Evolutionary conservation across 257 asterid species (phyloP), one percentile per base, ranked within the genome.

Genomic region (Hygrophila difformis): DNA sequence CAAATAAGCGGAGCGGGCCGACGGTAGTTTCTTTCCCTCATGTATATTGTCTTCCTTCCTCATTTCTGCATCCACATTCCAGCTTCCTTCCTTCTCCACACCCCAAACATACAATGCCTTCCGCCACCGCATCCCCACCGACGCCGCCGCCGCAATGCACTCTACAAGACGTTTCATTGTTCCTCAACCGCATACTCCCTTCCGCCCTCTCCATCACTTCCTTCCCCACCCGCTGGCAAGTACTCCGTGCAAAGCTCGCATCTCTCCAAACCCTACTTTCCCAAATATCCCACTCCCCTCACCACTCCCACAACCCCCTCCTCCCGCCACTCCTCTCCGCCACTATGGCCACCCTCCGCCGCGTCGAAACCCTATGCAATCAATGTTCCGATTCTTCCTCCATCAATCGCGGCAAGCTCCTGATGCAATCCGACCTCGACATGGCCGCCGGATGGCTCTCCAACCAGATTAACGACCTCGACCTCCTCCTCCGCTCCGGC

Each of bases 381-480:
- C 78, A 70, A 53, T 85, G 92, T 71, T 61, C 73, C 70, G 80
- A 69, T 63, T 71, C 75, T 63, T 71, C 74, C 8, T 41, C 62
- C 10, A 49, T 60, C 60, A 47, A 63, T 47, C 77, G 88, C 37
- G 98, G 96, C 5, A 91, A 91, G 71, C 87, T 91, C 8, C 35
- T 91, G 46, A 91, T 91, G 98, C 98, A 91, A 53, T 83, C 95
- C 46, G 98, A 91, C 82, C 95, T 91, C 38, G 98, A 86, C 39
- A 91, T 91, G 93, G 88, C 93, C 23, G 65, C 87, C 31, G 81
- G 79, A 0, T 82, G 96, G 98, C 61, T 91, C 1, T 58, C 89
- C 0, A 86, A 72, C 60, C 84, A 71, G 18, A 70, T 63, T 24
- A 70, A 72, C 33, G 92, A 91, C 61, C 73, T 91, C 4, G 92